Evolutionary conservation across 192 early-diverging fungal species (phyloP), one percentile per base, ranked within the genome.

Genomic region (Coemansia sp.): DNA sequence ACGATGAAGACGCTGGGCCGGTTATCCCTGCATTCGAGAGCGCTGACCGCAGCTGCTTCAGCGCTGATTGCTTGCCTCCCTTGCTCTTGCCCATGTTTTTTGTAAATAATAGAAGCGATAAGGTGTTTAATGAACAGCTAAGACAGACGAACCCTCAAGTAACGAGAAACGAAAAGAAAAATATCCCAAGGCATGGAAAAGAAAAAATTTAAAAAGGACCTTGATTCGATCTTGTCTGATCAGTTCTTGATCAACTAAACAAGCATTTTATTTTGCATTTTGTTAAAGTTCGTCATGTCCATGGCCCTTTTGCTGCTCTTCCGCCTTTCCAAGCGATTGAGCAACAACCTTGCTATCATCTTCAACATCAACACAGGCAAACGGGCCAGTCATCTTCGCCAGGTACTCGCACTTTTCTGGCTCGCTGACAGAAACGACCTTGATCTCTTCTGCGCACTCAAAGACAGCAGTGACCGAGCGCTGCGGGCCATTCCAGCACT

Each of bases 401-500:
- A 79, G 64, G 64, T 98, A 98, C 76, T 96, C 95, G 75, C 97
- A 98, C 80, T 95, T 95, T 60, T 84, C 91, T 10, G 93, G 95
- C 75, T 99, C 97, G 3, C 85, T 62, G 1, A 97, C 91, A 8
- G 83, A 72, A 0, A 88, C 31, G 17, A 98, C 70, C 62, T 84
- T 67, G 41, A 87, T 92, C 7, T 84, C 79, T 0, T 65, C 59
- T 0, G 91, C 92, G 73, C 97, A 99, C 60, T 88, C 87, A 33
- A 97, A 77, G 28, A 60, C 52, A 13, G 89, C 84, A 45, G 84
- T 85, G 3, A 90, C 75, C 7, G 91, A 92, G 31, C 97, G 84
- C 14, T 87, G 81, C 2, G 95, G 97, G 1, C 95, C 97, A 62
- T 97, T 95, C 97, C 97, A 99, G 81, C 97, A 99, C 34, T 85